Base-by-base conservation (phyloP, 2,329 filamentous ascomycete genomes). In the Aspergillus phoenicis region DNA sequence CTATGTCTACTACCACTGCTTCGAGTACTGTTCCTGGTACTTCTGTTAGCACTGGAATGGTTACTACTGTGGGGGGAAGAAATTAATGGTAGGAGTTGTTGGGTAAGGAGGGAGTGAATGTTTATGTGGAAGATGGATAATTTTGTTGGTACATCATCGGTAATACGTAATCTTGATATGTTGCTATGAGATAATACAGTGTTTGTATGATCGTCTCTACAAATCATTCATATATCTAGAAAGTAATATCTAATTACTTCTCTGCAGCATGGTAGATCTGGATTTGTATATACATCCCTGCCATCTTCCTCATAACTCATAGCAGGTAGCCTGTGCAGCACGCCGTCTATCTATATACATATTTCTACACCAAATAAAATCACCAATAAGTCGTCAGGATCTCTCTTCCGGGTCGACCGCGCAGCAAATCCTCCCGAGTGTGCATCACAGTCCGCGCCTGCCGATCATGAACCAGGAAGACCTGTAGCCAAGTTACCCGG, bases 351-450 rank as follows among this genome's bases (percentile, higher is more conserved):
- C 13, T 28, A 49, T 10, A 15, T 4, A 26, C 51, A 41, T 8
- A 30, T 17, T 2, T 4, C 4, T 36, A 11, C 1, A 13, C 5
- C 11, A 36, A 36, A 10, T 2, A 11, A 4, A 17, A 52, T 41
- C 22, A 56, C 53, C 53, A 56, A 10, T 43, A 56, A 5, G 39
- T 45, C 1, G 24, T 47, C 11, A 56, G 13, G 7, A 56, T 5
- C 2, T 45, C 53, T n/a, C 53, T 33, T 5, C 43, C 52, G 1
- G 8, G 11, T 11, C 26, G 39, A 15, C 39, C 52, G 8, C 6
- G 17, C 28, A 55, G 4, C 39, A 47, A 13, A 26, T 72, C 75
- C 17, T 79, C 49, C 36, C 28, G 13, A 4, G 57, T 59, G 24
- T 47, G 49, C 20, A 59, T 36, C 38, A 53, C 48, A 13, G 52